Base-by-base conservation (phyloP, 2,329 filamentous ascomycete species). In the Paracoccidioides brasiliensis region DNA sequence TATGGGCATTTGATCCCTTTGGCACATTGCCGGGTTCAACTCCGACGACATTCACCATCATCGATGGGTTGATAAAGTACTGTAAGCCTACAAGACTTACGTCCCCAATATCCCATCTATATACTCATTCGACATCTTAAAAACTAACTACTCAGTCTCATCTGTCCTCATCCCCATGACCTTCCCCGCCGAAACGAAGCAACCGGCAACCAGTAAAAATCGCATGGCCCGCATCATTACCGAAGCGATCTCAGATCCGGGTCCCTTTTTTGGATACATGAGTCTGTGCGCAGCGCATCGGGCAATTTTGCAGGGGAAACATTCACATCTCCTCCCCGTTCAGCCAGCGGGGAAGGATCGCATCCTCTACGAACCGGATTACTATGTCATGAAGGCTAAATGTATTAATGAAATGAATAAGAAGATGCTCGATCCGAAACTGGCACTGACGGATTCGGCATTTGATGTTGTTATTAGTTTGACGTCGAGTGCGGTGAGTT, bases 231-330 rank as follows among this genome's bases (percentile, higher is more conserved):
- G 68, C 22, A 65, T 71, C 56, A 61, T 68, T 43, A 61, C 63
- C 52, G 64, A 63, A 15, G 65, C 67, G n/a, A 65, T 69, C 41
- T 65, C 66, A 3, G 69, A 68, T 51, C 61, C 67, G 4, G 69
- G 69, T 8, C 67, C 65, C 43, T 72, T 72, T 56, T 70, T 70
- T 49, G 67, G 69, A 37, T 60, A 72, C 22, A 70, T 73, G 68
- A 66, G 64, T 41, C 69, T 71, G 55, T 66, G 65, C 33, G 70
- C 71, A 45, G 70, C 70, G 33, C 71, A 73, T 58, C 64, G 66
- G 58, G 70, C 70, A 12, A 62, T 68, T 22, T 55, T 71, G 12
- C 59, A 63, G 22, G 63, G 64, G 15, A 57, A 61, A 58, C 42
- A 64, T 64, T 55, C 53, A 63, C 3, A 59, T 61, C n/a, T 57